These are phyloP conservation scores for Daedalea quercina DNA, from an alignment of 768 basidiomycete genomes.

Conservation along the genomic window DNA sequence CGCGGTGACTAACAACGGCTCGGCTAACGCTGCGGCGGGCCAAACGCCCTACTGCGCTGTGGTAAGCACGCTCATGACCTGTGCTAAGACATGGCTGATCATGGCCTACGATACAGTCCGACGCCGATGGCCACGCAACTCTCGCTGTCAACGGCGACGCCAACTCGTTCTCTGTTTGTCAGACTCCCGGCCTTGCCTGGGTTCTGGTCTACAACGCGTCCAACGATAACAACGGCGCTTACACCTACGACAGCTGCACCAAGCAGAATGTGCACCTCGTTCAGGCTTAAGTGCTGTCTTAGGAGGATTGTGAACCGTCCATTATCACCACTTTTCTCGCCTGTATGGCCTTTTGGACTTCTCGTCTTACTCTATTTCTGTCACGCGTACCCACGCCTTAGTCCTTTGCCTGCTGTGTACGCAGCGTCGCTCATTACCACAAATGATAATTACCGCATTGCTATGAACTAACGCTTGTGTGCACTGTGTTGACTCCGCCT, in stretches of 20 bases:
- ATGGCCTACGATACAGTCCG: background rate
- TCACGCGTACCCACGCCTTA: no score
- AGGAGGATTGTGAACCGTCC: no score
- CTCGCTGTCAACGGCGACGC: background rate
- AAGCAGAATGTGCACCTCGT: no score
- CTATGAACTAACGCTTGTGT: no score
- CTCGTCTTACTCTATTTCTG: no score
- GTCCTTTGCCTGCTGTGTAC: no score
- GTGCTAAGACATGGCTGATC: background rate
- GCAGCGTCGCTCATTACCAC: no score
- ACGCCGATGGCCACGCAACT: background rate
- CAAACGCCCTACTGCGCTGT: background rate
- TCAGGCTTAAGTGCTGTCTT: no score
- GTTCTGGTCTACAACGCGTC: background rate
- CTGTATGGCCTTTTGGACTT: no score
- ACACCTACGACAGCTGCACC: background rate
- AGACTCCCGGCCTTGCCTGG: background rate
- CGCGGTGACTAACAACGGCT: background rate
- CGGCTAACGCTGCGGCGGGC: background rate
- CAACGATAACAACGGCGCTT: background rate
- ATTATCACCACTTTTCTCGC: no score
- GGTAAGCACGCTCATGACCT: background rate
- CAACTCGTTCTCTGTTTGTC: background rate
- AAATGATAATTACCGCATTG: no score
- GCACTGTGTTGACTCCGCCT: no score